These are phyloP conservation scores for Mucor racemosus DNA, from an alignment of 371 early-diverging fungal species.

Conservation along the genomic window DNA sequence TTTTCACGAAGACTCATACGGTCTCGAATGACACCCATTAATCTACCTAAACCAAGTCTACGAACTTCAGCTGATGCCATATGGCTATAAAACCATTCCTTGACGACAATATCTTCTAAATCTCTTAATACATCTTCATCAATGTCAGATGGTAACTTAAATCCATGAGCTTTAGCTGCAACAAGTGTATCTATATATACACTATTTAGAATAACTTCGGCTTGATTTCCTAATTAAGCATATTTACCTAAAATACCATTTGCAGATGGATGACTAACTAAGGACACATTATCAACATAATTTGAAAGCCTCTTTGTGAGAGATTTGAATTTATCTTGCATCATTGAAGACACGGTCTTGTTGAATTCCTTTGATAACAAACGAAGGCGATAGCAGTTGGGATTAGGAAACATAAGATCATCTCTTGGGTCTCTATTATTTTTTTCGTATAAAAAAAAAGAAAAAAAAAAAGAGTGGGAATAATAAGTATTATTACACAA, in stretches of 20 bases:
- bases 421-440: conserved; percentile 41
- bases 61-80: conserved; percentile 41
- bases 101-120: conserved; percentile 44
- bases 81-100: conserved; percentile 51
- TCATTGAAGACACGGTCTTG: conserved; percentile 34
- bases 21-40: conserved; percentile 58
- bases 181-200: conserved; percentile 41
- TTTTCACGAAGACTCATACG: conserved; percentile 45
- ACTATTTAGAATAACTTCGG: background rate
- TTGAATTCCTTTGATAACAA: conserved; percentile 40
- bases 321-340: conserved; percentile 35
- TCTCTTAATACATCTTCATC: conserved; percentile 35
- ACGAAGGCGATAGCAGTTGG: conserved; percentile 46
- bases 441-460: no score
- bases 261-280: conserved; percentile 55
- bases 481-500: background rate
- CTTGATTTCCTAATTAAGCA: conserved; percentile 6
- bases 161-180: conserved; percentile 53
- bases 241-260: conserved; percentile 51
- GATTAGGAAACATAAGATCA: conserved; percentile 54
- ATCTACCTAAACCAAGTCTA: conserved; percentile 58
- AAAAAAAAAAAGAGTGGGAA: background rate
- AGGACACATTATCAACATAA: conserved; percentile 45
- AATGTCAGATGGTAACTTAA: conserved; percentile 57
- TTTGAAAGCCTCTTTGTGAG: conserved; percentile 34